phyloP scores from a whole-genome alignment of 306 rosid species.

The Datisca glomerata region DNA sequence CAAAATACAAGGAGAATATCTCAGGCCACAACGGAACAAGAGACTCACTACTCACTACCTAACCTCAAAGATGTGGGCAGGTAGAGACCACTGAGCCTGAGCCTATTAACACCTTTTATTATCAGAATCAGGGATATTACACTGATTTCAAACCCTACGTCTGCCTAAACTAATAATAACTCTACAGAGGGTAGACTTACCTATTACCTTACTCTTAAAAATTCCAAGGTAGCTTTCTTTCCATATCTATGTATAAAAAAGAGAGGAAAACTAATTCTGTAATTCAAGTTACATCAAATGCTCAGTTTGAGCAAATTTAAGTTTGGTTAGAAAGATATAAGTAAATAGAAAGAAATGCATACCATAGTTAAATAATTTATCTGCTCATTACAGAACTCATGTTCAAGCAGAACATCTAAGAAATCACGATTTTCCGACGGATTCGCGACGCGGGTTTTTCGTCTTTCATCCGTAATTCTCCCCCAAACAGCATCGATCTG shows the following conservation, averaged over 20 bases:
- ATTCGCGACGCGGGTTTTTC: background rate
- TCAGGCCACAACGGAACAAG: no score
- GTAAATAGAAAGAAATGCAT: background rate
- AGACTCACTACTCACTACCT: no score
- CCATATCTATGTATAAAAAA: no score
- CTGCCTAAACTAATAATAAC: background rate
- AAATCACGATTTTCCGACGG: background rate
- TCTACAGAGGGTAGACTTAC: background rate
- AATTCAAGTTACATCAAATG: conserved; percentile 6
- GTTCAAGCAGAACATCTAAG: background rate
- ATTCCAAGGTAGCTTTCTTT: no score
- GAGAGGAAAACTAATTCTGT: no score
- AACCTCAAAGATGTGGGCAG: no score
- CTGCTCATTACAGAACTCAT: background rate
- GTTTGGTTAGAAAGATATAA: background rate
- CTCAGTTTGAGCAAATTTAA: background rate
- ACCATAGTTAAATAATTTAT: background rate
- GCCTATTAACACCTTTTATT: no score
- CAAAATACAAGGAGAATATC: background rate
- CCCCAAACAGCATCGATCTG: background rate
- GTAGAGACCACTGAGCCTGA: no score
- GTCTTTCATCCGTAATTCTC: background rate
- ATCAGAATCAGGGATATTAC: no score
- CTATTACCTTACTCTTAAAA: no score
- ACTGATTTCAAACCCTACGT: no score